A percentile compares a stretch with the other conserved stretches of the same genome.
Evolutionary conservation across 805 yeast genomes (phyloP).

Genomic region (Metschnikowia baotianmanensis): DNA sequence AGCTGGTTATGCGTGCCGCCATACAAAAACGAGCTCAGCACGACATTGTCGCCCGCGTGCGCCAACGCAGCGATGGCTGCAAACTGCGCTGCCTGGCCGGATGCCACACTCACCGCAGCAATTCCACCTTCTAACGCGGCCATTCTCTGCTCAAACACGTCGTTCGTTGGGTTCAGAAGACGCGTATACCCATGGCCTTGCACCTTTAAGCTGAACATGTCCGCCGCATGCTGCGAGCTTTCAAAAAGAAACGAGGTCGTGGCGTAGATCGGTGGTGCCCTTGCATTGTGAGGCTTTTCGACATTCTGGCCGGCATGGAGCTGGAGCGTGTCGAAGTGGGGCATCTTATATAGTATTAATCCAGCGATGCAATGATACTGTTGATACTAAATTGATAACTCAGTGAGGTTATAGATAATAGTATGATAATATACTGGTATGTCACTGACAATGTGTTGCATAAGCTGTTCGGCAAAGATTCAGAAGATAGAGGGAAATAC

Average conservation of each 20-base stretch:
- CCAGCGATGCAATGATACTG: background rate
- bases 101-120: slow-evolving; percentile 82
- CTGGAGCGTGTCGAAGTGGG: slow-evolving; percentile 84
- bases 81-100: slow-evolving; percentile 98
- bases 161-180: slow-evolving; percentile 89
- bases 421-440: too few species aligned
- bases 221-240: slow-evolving; percentile 89
- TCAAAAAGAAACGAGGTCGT: slow-evolving; percentile 86
- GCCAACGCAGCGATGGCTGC: slow-evolving; percentile 81
- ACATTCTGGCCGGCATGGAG: slow-evolving; percentile 90
- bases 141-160: slow-evolving; percentile 85
- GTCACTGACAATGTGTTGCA: too few species aligned
- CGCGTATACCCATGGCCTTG: slow-evolving; percentile 89
- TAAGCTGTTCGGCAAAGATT: too few species aligned
- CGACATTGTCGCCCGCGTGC: slow-evolving; percentile 83
- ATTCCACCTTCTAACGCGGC: slow-evolving; percentile 93
- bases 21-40: slow-evolving; percentile 81
- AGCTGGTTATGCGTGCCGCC: slow-evolving; percentile 98
- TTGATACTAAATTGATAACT: too few species aligned
- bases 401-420: too few species aligned
- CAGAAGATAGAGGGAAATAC: too few species aligned
- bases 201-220: slow-evolving; percentile 78
- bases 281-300: slow-evolving; percentile 63
- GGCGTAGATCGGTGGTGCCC: slow-evolving; percentile 94
- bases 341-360: slow-evolving; percentile 32